A percentile compares a stretch with the other conserved stretches of the same genome.
These are phyloP conservation scores for Fusarium bactridioides DNA, from an alignment of 2,329 filamentous ascomycete species.

Conservation along the genomic window DNA sequence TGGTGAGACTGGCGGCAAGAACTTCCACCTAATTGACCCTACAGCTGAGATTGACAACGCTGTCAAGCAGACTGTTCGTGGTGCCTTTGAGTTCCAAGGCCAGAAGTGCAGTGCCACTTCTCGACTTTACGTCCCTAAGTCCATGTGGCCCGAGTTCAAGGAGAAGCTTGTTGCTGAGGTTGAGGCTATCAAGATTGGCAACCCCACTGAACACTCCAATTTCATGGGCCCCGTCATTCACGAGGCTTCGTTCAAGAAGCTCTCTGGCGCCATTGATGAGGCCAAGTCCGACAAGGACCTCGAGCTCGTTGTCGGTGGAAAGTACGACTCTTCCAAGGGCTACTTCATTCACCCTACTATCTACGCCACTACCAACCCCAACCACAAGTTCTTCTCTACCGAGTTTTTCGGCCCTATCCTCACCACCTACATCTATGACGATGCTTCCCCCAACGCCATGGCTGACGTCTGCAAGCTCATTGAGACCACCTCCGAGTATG, in stretches of 20 bases:
- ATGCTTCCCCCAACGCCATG: constrained; percentile 66
- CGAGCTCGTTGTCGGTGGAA: constrained; percentile 77
- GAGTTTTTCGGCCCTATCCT: constrained; percentile 87
- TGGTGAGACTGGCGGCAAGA: constrained; percentile 92
- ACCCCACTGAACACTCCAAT: constrained; percentile 73
- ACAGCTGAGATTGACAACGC: constrained; percentile 82
- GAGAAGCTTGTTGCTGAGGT: constrained; percentile 73
- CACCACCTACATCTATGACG: constrained; percentile 79
- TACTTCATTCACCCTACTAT: constrained; percentile 88
- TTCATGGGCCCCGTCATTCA: constrained; percentile 92
- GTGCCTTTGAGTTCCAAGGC: constrained; percentile 89
- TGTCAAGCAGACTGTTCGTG: constrained; percentile 81
- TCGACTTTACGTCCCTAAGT: constrained; percentile 79
- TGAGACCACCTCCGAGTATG: constrained; percentile 78
- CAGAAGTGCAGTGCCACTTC: constrained; percentile 92
- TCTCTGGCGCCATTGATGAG: constrained; percentile 77
- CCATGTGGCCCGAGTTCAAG: constrained; percentile 76
- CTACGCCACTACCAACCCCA: constrained; percentile 76
- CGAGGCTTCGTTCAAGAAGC: constrained; percentile 80
- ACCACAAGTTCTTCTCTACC: constrained; percentile 76
- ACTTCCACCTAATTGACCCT: constrained; percentile 85
- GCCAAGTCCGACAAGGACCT: constrained; percentile 80
- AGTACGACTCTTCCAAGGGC: constrained; percentile 78
- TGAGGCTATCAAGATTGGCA: constrained; percentile 73
- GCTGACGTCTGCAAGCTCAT: constrained; percentile 67